Evolutionary conservation across 768 basidiomycete genomes (phyloP).

Genomic region (Lactarius deliciosus): DNA sequence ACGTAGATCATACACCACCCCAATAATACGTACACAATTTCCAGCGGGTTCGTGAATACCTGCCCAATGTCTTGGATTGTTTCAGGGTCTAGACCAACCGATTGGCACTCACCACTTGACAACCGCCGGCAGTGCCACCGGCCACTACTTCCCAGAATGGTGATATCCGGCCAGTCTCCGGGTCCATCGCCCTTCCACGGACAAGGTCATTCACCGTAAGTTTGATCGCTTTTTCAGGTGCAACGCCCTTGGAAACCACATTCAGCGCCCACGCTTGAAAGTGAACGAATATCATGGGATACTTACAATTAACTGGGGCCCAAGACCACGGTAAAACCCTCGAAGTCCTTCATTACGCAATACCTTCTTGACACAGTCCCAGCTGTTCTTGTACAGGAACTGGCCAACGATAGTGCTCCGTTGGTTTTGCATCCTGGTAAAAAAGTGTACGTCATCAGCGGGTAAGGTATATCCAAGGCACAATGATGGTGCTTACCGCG

Average conservation of each 20-base stretch:
- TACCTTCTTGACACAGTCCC: constrained; percentile 92
- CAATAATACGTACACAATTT: constrained; percentile 72
- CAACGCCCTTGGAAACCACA: constrained; percentile 67
- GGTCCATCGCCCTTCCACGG: constrained; percentile 80
- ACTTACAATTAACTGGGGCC: constrained; percentile 86
- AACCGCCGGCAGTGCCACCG: constrained; percentile 91
- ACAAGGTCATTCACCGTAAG: constrained; percentile 94
- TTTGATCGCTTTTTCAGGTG: constrained; percentile 98
- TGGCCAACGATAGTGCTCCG: constrained; percentile 96
- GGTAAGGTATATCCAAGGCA: constrained; percentile 6
- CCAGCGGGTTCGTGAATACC: constrained; percentile 97
- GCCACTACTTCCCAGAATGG: constrained; percentile 89
- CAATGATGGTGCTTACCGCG: constrained; percentile 46
- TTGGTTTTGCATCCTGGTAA: constrained; percentile 90
- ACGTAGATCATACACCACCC: background rate
- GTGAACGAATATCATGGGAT: background rate
- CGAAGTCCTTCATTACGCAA: constrained; percentile 89
- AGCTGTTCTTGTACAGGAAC: constrained; percentile 92
- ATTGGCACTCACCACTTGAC: constrained; percentile 84
- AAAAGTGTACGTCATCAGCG: background rate
- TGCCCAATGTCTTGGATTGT: constrained; percentile 35
- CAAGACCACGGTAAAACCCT: constrained; percentile 97
- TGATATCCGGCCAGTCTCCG: constrained; percentile 92
- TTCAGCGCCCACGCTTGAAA: background rate
- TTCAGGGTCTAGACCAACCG: constrained; percentile 9